Evolutionary conservation across 345 rosid species (phyloP).

Genomic region (Atalantia buxifolia): DNA sequence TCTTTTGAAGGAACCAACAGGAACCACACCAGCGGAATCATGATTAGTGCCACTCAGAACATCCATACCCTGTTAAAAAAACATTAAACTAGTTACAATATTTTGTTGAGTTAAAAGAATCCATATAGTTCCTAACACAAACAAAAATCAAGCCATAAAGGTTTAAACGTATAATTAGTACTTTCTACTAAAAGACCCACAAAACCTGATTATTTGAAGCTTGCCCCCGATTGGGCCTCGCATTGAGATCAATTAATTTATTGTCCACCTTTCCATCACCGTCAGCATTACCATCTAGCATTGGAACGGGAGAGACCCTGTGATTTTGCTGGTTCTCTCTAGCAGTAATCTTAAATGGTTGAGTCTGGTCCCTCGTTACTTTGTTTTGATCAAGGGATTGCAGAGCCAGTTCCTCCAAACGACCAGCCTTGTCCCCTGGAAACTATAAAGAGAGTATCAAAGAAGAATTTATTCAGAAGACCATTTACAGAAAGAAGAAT

Average conservation of each 20-base stretch:
- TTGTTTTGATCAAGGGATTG: constrained; percentile 30
- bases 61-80: constrained; percentile 49
- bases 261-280: constrained; percentile 47
- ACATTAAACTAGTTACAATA: constrained; percentile 3
- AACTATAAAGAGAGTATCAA: constrained; percentile 40
- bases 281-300: constrained; percentile 35
- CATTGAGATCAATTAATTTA: constrained; percentile 63
- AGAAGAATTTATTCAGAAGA: constrained; percentile 11
- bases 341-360: constrained; percentile 17
- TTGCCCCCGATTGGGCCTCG: constrained; percentile 64
- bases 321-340: constrained; percentile 52
- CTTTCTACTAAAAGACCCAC: not conserved
- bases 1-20: constrained; percentile 55
- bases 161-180: not conserved
- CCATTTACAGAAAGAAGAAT: not conserved
- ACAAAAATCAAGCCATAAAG: not conserved
- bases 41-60: constrained; percentile 44
- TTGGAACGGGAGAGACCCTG: constrained; percentile 25
- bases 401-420: constrained; percentile 38
- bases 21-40: constrained; percentile 53
- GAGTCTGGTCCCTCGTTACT: constrained; percentile 37
- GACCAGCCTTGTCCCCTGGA: constrained; percentile 70
- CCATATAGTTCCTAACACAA: not conserved
- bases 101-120: not conserved
- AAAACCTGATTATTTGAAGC: constrained; percentile 49